phyloP scores from a whole-genome alignment of 2,329 filamentous ascomycete genomes.

The Aspergillus oerlinghausenensis region DNA sequence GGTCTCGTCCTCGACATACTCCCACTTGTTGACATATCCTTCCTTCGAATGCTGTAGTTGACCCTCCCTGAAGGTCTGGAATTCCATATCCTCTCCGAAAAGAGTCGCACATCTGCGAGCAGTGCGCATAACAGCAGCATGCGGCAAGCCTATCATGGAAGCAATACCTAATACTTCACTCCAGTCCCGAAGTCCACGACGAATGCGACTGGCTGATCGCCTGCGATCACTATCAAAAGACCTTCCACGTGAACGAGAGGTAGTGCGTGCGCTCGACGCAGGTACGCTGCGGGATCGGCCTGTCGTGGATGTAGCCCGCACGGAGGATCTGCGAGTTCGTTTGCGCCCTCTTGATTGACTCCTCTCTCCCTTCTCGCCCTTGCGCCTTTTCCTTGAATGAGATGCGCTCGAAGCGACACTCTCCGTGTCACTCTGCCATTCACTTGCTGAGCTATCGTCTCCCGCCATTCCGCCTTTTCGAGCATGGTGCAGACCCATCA shows the following conservation, averaged over 20 bases:
- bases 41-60: conserved; percentile 15
- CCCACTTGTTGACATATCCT: conserved; percentile 15
- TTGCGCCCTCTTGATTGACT: conserved; percentile 24
- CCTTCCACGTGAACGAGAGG: conserved; percentile 10
- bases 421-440: conserved; percentile 27
- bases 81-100: conserved; percentile 67
- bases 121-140: conserved; percentile 61
- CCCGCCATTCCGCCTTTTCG: conserved; percentile 48
- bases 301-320: conserved; percentile 1
- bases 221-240: conserved; percentile 13
- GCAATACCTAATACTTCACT: conserved; percentile 77
- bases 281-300: conserved; percentile 6
- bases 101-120: conserved; percentile 69
- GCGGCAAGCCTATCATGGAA: conserved; percentile 65
- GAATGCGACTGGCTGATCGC: conserved; percentile 6
- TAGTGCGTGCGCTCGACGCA: conserved; percentile 4
- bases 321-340: conserved; percentile 14
- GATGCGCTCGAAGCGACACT: conserved; percentile 15
- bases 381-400: conserved; percentile 10
- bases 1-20: conserved; percentile 34
- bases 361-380: conserved; percentile 1
- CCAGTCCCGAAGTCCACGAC: conserved; percentile 64
- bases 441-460: conserved; percentile 23
- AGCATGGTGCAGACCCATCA: conserved; percentile 66
- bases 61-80: conserved; percentile 53